phyloP scores from a whole-genome alignment of 164 flowering plant species.

The Paratinospora sagittata region DNA sequence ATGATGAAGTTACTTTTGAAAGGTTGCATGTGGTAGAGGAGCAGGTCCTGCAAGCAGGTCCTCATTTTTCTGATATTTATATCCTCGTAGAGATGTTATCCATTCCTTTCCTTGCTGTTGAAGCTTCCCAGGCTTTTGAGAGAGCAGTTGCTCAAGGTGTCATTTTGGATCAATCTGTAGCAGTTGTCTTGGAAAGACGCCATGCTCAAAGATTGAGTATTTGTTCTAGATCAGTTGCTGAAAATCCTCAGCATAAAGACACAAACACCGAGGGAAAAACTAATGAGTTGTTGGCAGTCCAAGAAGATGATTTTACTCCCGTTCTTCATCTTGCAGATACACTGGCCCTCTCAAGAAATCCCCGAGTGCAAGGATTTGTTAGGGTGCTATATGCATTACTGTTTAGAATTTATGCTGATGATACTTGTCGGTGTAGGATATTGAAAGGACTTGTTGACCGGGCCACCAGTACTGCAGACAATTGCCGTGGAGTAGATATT shows the following conservation, averaged over 20 bases:
- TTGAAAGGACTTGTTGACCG: conserved; percentile 89
- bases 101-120: conserved; percentile 73
- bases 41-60: conserved; percentile 32
- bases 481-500: conserved; percentile 57
- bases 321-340: conserved; percentile 88
- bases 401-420: conserved; percentile 75
- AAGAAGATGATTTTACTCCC: conserved; percentile 64
- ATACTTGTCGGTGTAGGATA: conserved; percentile 61
- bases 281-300: conserved; percentile 40
- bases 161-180: conserved; percentile 60
- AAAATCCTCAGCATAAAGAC: conserved; percentile 42
- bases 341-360: conserved; percentile 68
- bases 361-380: conserved; percentile 65
- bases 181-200: conserved; percentile 82
- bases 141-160: conserved; percentile 81
- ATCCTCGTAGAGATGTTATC: conserved; percentile 85
- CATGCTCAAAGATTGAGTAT: conserved; percentile 43
- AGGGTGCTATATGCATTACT: conserved; percentile 69
- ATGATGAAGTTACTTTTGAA: conserved; percentile 42
- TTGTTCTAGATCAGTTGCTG: conserved; percentile 37
- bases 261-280: conserved; percentile 37
- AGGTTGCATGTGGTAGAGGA: conserved; percentile 36
- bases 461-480: conserved; percentile 53
- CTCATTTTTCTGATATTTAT: conserved; percentile 71
- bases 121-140: conserved; percentile 85